A percentile compares a stretch with the other conserved stretches of the same genome.
These are phyloP conservation scores for Deinandra increscens DNA, from an alignment of 129 eudicot species.

Conservation along the genomic window DNA sequence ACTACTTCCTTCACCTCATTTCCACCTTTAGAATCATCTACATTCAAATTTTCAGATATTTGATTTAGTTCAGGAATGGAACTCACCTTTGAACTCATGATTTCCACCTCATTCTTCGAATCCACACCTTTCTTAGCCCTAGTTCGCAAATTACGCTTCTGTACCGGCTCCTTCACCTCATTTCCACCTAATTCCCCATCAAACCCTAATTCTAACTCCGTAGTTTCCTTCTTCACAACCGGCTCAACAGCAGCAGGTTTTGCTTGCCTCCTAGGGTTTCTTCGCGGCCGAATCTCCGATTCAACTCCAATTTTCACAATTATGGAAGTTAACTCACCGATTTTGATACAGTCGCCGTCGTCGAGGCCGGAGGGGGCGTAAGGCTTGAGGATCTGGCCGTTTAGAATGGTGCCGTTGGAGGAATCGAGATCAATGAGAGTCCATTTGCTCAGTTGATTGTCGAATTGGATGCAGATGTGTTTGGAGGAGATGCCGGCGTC, in stretches of 20 bases:
- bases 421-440: constrained; percentile 58
- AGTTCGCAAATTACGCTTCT: constrained; percentile 32
- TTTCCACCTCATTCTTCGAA: too few species aligned
- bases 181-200: constrained; percentile 25
- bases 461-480: constrained; percentile 56
- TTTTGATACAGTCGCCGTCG: constrained; percentile 60
- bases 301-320: constrained; percentile 30
- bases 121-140: constrained; percentile 24
- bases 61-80: constrained; percentile 1
- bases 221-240: constrained; percentile 23
- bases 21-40: constrained; percentile 9
- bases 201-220: constrained; percentile 37
- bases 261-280: constrained; percentile 34
- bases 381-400: constrained; percentile 33
- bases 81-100: neutral
- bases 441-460: constrained; percentile 37
- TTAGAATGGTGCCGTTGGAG: constrained; percentile 68
- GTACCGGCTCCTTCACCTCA: constrained; percentile 27
- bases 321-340: constrained; percentile 67
- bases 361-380: constrained; percentile 22
- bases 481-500: constrained; percentile 81
- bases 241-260: constrained; percentile 5
- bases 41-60: too few species aligned
- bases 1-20: constrained; percentile 27
- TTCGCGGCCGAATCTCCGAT: neutral